phyloP scores from a whole-genome alignment of 768 basidiomycete species.

The Amanita muscaria region DNA sequence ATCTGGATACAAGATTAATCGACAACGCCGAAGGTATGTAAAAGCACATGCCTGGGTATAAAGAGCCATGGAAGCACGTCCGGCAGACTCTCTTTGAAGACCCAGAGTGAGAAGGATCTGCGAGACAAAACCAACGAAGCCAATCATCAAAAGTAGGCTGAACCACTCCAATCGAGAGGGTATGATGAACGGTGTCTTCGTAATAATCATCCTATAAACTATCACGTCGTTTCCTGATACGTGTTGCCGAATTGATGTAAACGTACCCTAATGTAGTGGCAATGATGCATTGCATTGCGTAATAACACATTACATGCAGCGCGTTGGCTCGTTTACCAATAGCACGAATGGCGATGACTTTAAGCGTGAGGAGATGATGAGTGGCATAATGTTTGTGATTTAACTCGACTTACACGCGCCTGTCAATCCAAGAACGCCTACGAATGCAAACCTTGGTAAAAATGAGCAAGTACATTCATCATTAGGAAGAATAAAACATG shows the following conservation, averaged over 20 bases:
- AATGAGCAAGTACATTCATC: not conserved
- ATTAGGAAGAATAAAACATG: conserved; percentile 9
- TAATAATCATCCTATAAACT: conserved; percentile 32
- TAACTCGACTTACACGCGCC: conserved; percentile 50
- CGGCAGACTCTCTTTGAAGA: conserved; percentile 53
- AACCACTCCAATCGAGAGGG: conserved; percentile 39
- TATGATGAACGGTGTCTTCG: conserved; percentile 31
- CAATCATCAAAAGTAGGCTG: conserved; percentile 37
- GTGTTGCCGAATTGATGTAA: not conserved
- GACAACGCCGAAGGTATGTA: conserved; percentile 23
- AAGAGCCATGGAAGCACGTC: conserved; percentile 31
- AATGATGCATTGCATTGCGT: conserved; percentile 47
- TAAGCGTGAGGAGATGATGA: not conserved
- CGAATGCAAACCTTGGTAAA: conserved; percentile 41
- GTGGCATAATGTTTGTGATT: not conserved
- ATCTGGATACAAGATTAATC: not conserved
- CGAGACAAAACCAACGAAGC: conserved; percentile 42
- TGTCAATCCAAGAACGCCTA: conserved; percentile 58
- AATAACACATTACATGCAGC: conserved; percentile 62
- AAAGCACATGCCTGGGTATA: conserved; percentile 38
- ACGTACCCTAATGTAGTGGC: conserved; percentile 28
- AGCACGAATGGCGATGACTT: conserved; percentile 40
- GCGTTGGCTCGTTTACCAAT: conserved; percentile 74
- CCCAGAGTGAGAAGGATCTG: conserved; percentile 39
- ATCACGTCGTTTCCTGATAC: not conserved